These are phyloP conservation scores for Dactylellina cionopaga DNA, from an alignment of 2,329 filamentous ascomycete genomes.

Conservation along the genomic window DNA sequence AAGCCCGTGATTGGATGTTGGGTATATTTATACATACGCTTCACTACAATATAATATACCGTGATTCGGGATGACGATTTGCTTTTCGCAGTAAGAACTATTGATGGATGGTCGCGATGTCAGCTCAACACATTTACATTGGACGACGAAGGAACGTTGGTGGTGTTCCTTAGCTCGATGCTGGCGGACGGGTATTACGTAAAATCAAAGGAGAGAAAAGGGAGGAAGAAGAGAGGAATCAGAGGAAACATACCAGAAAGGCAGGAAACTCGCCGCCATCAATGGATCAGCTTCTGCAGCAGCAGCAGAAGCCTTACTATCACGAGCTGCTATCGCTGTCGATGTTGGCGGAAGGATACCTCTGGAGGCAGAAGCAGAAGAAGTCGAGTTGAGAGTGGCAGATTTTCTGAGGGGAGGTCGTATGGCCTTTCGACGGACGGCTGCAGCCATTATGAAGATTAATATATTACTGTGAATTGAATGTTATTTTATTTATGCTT, in stretches of 20 bases:
- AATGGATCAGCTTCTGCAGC: conserved; percentile 54
- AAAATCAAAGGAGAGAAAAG: conserved; percentile 11
- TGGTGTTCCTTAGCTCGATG: background rate
- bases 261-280: conserved; percentile 58
- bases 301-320: conserved; percentile 35
- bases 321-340: conserved; percentile 44
- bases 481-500: conserved; percentile 31
- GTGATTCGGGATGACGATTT: conserved; percentile 57
- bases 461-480: conserved; percentile 16
- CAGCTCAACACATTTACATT: conserved; percentile 34
- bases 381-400: conserved; percentile 28
- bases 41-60: conserved; percentile 56
- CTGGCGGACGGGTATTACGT: conserved; percentile 26
- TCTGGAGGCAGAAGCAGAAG: conserved; percentile 13
- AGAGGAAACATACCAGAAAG: conserved; percentile 55
- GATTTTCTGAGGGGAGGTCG: conserved; percentile 51
- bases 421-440: conserved; percentile 47
- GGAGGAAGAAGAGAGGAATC: conserved; percentile 7
- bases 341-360: conserved; percentile 47
- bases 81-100: conserved; percentile 57
- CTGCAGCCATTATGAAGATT: conserved; percentile 26
- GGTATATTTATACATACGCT: conserved; percentile 49
- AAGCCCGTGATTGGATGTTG: too few relatives aligned
- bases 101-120: conserved; percentile 15
- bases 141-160: background rate